Percentiles rank a stretch among this genome's conserved stretches.
These are phyloP conservation scores for Elaeagnus macrophylla DNA, from an alignment of 306 rosid genomes.

Conservation along the genomic window DNA sequence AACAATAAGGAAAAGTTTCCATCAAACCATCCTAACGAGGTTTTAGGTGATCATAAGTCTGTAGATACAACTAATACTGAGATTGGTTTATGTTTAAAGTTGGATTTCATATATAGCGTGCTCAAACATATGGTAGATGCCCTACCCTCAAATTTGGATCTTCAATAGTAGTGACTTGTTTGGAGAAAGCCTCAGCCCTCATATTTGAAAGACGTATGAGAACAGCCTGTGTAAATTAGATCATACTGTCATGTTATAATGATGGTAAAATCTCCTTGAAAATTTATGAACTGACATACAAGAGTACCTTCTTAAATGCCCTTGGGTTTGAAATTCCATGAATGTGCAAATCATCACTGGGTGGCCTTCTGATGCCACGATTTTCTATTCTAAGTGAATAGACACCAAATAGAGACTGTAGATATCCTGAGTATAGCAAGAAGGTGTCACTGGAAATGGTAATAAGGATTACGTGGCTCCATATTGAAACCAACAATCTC, in stretches of 20 bases:
- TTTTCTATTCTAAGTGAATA: slow-evolving; percentile 80
- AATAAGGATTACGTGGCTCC: not conserved
- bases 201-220: slow-evolving; percentile 53
- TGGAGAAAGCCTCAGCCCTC: slow-evolving; percentile 48
- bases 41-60: not conserved
- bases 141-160: slow-evolving; percentile 55
- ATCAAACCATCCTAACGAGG: not conserved
- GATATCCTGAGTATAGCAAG: slow-evolving; percentile 44
- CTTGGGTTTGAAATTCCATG: slow-evolving; percentile 74
- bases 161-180: slow-evolving; percentile 48
- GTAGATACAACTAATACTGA: not conserved
- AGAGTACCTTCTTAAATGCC: slow-evolving; percentile 72
- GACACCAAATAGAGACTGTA: slow-evolving; percentile 79
- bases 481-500: not conserved
- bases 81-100: not conserved
- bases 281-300: not conserved
- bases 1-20: slow-evolving; percentile 5
- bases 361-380: slow-evolving; percentile 74
- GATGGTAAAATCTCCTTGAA: not conserved
- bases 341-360: slow-evolving; percentile 86
- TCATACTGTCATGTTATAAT: slow-evolving; percentile 3
- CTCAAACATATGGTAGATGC: slow-evolving; percentile 6
- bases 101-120: not conserved
- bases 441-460: slow-evolving; percentile 9
- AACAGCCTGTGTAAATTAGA: slow-evolving; percentile 58